Base-by-base conservation (phyloP, 306 rosid genomes). In the Vigna reflexopilosa region DNA sequence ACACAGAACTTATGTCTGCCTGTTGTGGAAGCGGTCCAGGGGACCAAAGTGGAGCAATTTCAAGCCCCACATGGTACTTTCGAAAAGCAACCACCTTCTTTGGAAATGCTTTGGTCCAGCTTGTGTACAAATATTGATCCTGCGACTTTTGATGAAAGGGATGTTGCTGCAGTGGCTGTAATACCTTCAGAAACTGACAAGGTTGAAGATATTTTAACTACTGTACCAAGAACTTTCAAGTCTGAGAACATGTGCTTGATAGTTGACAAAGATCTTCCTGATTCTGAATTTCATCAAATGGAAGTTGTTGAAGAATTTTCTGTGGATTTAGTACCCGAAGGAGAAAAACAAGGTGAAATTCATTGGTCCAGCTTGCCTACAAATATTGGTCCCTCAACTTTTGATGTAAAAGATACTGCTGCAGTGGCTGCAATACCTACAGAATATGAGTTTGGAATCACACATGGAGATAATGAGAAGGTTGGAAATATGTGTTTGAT, bases 11-110 rank as follows among this genome's bases (percentile, higher is more conserved):
- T 76, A 15, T 80, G 85, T 57, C 67, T 77, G 13, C 84, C 76
- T 1, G 82, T 77, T 40, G 74, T 67, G 82, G 82, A 78, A 78
- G 80, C 80, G 52, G 76, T 80, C 68, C 77, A 77, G 55, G 80
- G 70, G 63, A 51, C 82, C 68, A 76, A 67, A 17, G 47, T 73
- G 40, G 57, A 44, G 78, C 75, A 80, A 36, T 44, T 70, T 19
- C 34, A 79, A 49, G 66, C 32, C 17, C 66, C 70, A 12, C 30
- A 17, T 3, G 45, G 58, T 72, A 15, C 73, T 30, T 49, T 30
- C 7, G 7, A 22, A 14, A 40, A 40, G 30, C 44, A 28, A 30
- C 44, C 13, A 61, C 11, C 67, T 61, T 30, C 42, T 17, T 28
- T 15, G 20, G 22, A 14, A 67, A 71, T 81, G 42, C 26, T 36